Evolutionary conservation across 164 flowering plant species (phyloP), one percentile per base, ranked within the genome.

Genomic region (Chimonanthus praecox): DNA sequence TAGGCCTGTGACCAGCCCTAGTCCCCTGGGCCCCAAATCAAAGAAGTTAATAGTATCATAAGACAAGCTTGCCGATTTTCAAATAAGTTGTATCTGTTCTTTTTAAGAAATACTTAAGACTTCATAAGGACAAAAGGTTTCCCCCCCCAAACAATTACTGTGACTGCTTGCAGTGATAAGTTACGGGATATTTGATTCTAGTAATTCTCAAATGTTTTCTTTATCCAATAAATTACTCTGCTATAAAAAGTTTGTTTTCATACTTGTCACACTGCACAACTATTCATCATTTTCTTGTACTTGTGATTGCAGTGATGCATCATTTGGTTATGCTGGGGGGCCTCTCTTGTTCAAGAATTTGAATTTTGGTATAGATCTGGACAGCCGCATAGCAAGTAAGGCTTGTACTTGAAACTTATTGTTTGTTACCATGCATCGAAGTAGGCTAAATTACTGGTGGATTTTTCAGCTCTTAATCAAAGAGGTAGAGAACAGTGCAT

Each of bases 321-420:
- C 99, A 47, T 95, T 95, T 88, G 98, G 97, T 70, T 95, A 95
- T 84, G 95, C 97, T 77, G 99, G 98, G 11, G 99, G 98, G 0
- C 99, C 99, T 20, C 13, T 85, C 72, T 76, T 95, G 83, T 95
- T 95, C 76, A 93, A 83, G 86, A 93, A 95, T 79, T 81, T 93
- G 87, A 95, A 93, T 80, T 93, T 95, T 76, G 99, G 99, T 58
- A 95, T 95, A 50, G 99, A 95, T 81, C 86, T 95, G n/a, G 99
- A 95, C 83, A 95, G 99, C 80, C 91, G 99, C 58, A 80, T 95
- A 73, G 97, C 99, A 84, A 95, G 99, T 95, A 92, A 88, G 97
- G 44, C 60, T 77, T 5, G 10, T 47, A 4, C 62, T 21, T 7
- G 20, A 44, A 48, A 66, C 20, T 21, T 68, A 60, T 45, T 65